phyloP scores from a whole-genome alignment of 305 asterid species.

The Fraxinus sp. region DNA sequence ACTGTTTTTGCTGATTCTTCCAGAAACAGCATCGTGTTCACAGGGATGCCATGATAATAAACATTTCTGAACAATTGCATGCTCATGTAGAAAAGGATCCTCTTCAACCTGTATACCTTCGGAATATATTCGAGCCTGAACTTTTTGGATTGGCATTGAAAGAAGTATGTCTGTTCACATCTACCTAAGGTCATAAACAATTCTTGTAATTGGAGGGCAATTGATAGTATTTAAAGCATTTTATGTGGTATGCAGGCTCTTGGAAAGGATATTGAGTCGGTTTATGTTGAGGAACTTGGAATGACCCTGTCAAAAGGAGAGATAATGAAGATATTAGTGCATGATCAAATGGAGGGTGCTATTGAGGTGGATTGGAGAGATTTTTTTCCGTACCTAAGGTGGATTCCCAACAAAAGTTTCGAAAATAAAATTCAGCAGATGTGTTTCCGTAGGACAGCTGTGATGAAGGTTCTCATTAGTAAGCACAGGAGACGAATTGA shows the following conservation, averaged over 20 bases:
- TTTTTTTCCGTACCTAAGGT: constrained; percentile 57
- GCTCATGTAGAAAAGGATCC: constrained; percentile 35
- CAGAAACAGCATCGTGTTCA: constrained; percentile 55
- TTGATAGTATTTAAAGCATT: neutral
- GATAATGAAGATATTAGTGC: constrained; percentile 47
- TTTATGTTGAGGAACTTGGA: constrained; percentile 52
- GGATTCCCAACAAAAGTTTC: constrained; percentile 62
- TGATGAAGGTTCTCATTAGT: constrained; percentile 49
- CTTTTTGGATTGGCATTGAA: constrained; percentile 56
- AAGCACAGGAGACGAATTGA: constrained; percentile 46
- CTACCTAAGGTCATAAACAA: neutral
- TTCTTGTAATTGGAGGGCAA: neutral
- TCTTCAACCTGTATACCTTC: constrained; percentile 40
- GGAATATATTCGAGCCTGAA: constrained; percentile 51
- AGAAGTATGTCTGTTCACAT: constrained; percentile 32
- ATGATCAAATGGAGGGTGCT: constrained; percentile 64
- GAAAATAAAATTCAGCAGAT: constrained; percentile 43
- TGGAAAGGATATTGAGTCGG: constrained; percentile 49
- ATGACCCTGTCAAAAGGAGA: constrained; percentile 38
- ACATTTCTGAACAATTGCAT: constrained; percentile 29
- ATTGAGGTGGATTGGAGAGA: constrained; percentile 84
- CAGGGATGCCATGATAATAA: constrained; percentile 44
- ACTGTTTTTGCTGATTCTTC: neutral
- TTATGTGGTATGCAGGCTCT: constrained; percentile 35
- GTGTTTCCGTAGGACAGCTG: constrained; percentile 40